These are phyloP conservation scores for Eimeria zaria DNA, from an alignment of 169 alveolate genomes.

Conservation along the genomic window DNA sequence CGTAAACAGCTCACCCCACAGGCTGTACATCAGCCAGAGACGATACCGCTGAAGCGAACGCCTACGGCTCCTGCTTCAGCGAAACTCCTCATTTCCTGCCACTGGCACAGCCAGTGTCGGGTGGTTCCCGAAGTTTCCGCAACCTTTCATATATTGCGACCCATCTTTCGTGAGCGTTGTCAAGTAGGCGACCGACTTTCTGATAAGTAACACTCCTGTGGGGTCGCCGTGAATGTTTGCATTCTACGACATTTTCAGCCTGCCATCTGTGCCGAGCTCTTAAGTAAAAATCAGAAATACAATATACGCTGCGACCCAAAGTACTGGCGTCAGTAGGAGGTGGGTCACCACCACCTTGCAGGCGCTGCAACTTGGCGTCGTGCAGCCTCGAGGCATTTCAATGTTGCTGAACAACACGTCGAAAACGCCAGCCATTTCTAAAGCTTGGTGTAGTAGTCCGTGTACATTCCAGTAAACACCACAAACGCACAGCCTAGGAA, in stretches of 20 bases:
- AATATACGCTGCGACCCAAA: not conserved
- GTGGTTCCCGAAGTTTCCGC: not conserved
- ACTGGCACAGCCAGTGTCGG: not conserved
- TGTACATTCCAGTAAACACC: too few relatives aligned
- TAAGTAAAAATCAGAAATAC: not conserved
- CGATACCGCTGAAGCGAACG: too few relatives aligned
- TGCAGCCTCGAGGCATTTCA: not conserved
- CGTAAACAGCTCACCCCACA: too few relatives aligned
- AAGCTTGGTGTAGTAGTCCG: not conserved
- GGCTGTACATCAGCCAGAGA: too few relatives aligned
- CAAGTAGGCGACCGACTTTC: not conserved
- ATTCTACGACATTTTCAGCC: not conserved
- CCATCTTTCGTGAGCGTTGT: not conserved
- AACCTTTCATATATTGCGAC: not conserved
- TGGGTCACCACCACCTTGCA: not conserved
- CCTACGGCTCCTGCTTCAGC: too few relatives aligned
- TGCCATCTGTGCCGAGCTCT: not conserved
- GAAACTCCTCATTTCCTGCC: too few relatives aligned
- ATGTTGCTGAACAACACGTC: not conserved
- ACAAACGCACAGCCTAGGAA: too few relatives aligned
- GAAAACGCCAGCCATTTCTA: not conserved
- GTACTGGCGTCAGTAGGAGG: not conserved
- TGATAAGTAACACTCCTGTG: not conserved
- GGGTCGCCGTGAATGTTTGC: not conserved
- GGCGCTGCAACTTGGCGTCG: not conserved